These are phyloP conservation scores for Apiospora sp. DNA, from an alignment of 2,329 filamentous ascomycete genomes.

Conservation along the genomic window DNA sequence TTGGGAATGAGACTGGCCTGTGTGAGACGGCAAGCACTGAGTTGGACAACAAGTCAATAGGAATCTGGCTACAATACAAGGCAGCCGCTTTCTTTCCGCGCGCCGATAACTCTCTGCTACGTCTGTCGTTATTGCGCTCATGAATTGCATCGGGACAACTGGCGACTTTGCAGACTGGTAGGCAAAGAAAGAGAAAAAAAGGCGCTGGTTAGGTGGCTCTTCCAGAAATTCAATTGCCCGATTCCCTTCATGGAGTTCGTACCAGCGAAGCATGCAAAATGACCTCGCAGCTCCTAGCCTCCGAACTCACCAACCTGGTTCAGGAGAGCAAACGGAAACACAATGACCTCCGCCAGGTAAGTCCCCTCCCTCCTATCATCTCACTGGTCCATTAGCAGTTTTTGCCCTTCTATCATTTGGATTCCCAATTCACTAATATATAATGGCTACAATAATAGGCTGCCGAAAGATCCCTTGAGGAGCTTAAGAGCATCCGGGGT, in stretches of 20 bases:
- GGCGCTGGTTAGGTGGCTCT: background rate
- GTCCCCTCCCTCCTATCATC: background rate
- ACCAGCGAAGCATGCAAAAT: conserved; percentile 59
- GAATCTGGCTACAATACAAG: no score
- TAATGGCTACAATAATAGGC: conserved; percentile 61
- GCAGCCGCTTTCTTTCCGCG: background rate
- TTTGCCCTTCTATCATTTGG: background rate
- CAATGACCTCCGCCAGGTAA: conserved; percentile 84
- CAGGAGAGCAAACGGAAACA: conserved; percentile 97
- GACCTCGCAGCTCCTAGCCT: conserved; percentile 89
- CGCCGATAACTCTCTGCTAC: background rate
- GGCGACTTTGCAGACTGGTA: background rate
- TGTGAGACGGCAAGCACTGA: background rate
- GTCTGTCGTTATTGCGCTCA: background rate
- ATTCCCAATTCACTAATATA: conserved; percentile 4
- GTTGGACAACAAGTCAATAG: background rate
- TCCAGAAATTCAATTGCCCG: background rate
- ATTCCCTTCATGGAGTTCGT: background rate
- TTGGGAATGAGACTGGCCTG: background rate
- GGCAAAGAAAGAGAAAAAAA: background rate
- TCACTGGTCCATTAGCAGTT: background rate
- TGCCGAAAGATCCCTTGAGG: conserved; percentile 91
- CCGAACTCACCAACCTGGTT: conserved; percentile 88
- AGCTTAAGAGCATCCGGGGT: conserved; percentile 78
- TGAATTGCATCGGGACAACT: background rate